Percentiles rank a stretch among this genome's conserved stretches.
These are phyloP conservation scores for Scytalidium lignicola DNA, from an alignment of 2,329 filamentous ascomycete species.

Conservation along the genomic window DNA sequence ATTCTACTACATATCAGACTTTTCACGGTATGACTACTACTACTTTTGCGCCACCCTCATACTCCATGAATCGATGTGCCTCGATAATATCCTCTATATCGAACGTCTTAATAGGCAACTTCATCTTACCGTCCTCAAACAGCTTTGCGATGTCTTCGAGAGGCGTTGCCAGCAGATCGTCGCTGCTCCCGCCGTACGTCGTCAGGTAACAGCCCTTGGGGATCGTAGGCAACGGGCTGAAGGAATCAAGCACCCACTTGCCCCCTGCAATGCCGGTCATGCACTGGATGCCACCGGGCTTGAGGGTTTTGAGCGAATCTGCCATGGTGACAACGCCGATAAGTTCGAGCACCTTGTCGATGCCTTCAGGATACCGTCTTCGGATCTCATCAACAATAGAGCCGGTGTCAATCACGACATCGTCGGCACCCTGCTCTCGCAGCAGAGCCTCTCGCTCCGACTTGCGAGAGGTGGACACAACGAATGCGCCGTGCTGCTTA, in stretches of 20 bases:
- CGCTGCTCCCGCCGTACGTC: conserved; percentile 32
- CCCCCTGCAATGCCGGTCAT: conserved; percentile 39
- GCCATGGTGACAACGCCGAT: conserved; percentile 33
- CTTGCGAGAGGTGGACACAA: conserved; percentile 36
- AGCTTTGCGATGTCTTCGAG: conserved; percentile 33
- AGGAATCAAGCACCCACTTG: conserved; percentile 31
- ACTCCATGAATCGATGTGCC: conserved; percentile 41
- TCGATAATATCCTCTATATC: conserved; percentile 39
- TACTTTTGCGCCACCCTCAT: conserved; percentile 38
- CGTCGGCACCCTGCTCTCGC: conserved; percentile 33
- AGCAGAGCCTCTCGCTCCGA: conserved; percentile 31
- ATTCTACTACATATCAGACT: no score
- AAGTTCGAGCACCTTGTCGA: conserved; percentile 42
- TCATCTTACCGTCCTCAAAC: conserved; percentile 33
- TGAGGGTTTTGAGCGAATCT: conserved; percentile 32
- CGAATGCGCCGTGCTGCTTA: conserved; percentile 32
- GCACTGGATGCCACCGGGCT: conserved; percentile 32
- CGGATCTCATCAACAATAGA: conserved; percentile 31
- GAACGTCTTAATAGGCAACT: conserved; percentile 36
- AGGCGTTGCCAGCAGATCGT: conserved; percentile 37
- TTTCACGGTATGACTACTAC: conserved; percentile 27
- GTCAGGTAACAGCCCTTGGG: conserved; percentile 36
- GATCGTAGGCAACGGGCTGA: conserved; percentile 36
- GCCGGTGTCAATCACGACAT: conserved; percentile 40
- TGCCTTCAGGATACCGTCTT: conserved; percentile 13